phyloP scores from a whole-genome alignment of 225 moss, liverwort and hornwort species.

The Rhytidiadelphus loreus region DNA sequence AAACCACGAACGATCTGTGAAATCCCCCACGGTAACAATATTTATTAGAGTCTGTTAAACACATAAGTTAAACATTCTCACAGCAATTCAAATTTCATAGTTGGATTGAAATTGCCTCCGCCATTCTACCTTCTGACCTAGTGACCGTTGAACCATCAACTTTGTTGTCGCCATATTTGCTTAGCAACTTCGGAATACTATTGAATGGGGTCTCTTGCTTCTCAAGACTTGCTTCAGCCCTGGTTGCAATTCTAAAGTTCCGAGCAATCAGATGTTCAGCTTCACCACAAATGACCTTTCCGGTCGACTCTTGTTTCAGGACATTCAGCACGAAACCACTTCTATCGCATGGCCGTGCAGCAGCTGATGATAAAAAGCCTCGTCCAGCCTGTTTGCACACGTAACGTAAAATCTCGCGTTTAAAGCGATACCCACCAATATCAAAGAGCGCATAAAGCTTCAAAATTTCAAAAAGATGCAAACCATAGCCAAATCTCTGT shows the following conservation, averaged over 20 bases:
- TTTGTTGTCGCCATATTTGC: not conserved
- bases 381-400: constrained; percentile 13
- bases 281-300: not conserved
- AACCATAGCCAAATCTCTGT: not conserved
- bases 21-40: not conserved
- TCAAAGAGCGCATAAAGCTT: not conserved
- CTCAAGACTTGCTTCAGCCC: not conserved
- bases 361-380: not conserved
- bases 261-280: not conserved
- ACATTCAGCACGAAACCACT: constrained; percentile 7
- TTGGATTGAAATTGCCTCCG: not conserved
- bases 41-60: not conserved
- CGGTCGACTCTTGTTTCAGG: not conserved
- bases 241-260: not conserved
- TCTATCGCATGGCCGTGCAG: not conserved
- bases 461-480: not conserved
- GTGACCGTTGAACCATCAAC: not conserved
- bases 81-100: not conserved
- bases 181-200: not conserved
- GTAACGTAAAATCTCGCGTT: not conserved
- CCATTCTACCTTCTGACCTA: not conserved
- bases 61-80: not conserved
- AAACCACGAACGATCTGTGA: constrained; percentile 5
- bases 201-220: not conserved
- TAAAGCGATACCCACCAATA: not conserved